Evolutionary conservation across 73 alveolate genomes (phyloP).

Genomic region (Paramecium bursaria): DNA sequence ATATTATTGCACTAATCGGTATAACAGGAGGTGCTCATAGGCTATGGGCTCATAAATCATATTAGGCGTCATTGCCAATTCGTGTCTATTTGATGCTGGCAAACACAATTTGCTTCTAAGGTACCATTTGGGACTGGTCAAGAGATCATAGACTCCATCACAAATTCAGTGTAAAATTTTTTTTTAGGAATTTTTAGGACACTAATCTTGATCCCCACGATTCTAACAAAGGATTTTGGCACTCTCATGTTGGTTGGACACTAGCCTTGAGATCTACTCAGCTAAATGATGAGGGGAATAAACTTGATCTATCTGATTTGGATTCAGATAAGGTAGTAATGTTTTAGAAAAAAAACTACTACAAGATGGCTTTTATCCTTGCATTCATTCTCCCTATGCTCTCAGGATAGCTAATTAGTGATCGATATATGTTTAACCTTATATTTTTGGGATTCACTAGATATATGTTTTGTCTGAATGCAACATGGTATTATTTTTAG

Average conservation of each 20-base stretch:
- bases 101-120: conserved; percentile 1
- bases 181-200: too few species aligned
- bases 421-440: too few species aligned
- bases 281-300: conserved; percentile 10
- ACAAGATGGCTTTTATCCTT: conserved; percentile 6
- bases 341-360: conserved; percentile 19
- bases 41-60: conserved; percentile 59
- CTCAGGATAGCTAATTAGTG: too few species aligned
- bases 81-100: background rate
- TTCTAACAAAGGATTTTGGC: conserved; percentile 3
- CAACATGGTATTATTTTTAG: too few species aligned
- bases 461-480: too few species aligned
- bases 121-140: conserved; percentile 10
- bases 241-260: conserved; percentile 58
- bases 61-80: conserved; percentile 5
- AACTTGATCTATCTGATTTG: conserved; percentile 43
- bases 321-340: conserved; percentile 13
- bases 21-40: conserved; percentile 62
- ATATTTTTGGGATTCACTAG: too few species aligned
- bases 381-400: too few species aligned
- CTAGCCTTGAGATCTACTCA: conserved; percentile 27
- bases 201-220: conserved; percentile 37
- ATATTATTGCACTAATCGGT: conserved; percentile 7
- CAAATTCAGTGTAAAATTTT: too few species aligned
- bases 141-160: conserved; percentile 46